Evolutionary conservation across 495 filamentous ascomycete genomes (phyloP).

Genomic region (Trichoderma orchidacearum): DNA sequence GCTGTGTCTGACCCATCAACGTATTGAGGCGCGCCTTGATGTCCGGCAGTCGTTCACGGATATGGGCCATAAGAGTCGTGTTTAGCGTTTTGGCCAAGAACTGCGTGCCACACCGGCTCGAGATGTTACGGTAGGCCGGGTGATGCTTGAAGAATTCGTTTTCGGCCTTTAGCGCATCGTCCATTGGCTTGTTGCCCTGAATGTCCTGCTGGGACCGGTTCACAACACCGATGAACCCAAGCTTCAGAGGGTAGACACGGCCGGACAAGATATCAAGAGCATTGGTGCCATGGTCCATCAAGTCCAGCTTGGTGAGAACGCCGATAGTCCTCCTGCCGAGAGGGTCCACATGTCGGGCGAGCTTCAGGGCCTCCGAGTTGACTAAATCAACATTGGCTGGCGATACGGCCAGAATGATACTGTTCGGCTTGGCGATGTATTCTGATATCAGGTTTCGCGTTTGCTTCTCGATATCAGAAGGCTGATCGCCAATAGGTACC

Average conservation of each 20-base stretch:
- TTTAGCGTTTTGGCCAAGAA: conserved; percentile 94
- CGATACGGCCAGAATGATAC: conserved; percentile 91
- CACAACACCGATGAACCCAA: conserved; percentile 96
- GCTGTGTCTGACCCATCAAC: conserved; percentile 97
- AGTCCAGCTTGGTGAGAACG: conserved; percentile 90
- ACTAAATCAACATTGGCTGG: conserved; percentile 97
- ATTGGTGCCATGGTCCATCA: conserved; percentile 99
- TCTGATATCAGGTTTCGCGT: conserved; percentile 93
- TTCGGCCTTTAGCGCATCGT: conserved; percentile 82
- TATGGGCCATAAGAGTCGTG: conserved; percentile 87
- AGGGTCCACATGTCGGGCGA: conserved; percentile 92
- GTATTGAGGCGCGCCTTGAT: conserved; percentile 98
- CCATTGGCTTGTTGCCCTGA: conserved; percentile 79
- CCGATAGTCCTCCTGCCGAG: conserved; percentile 92
- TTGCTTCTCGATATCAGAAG: conserved; percentile 97
- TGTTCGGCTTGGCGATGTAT: conserved; percentile 99
- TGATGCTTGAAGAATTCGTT: conserved; percentile 93
- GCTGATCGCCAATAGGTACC: conserved; percentile 96
- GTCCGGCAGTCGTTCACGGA: conserved; percentile 87
- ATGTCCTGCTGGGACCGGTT: conserved; percentile 99
- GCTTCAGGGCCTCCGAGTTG: conserved; percentile 95
- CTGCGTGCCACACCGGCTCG: conserved; percentile 84
- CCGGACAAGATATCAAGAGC: conserved; percentile 93
- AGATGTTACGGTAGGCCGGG: conserved; percentile 94
- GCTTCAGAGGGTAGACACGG: conserved; percentile 89